Base-by-base conservation (phyloP, 129 eudicot species). In the Escallonia rubra region DNA sequence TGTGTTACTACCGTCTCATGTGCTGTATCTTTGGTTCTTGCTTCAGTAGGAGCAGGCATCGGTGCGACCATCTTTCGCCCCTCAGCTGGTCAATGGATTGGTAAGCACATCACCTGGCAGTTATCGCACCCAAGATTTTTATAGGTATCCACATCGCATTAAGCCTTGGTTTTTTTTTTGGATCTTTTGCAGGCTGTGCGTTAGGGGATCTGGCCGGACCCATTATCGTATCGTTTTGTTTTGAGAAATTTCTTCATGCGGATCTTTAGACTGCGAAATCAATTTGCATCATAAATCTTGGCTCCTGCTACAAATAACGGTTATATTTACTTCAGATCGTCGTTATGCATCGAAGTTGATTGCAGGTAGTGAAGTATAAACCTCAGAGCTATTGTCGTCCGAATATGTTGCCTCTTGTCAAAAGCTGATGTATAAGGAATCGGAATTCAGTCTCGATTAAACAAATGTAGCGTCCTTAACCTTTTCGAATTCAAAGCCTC, bases 11-110 rank as follows among this genome's bases (percentile, higher is more conserved):
- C 86, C 8, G 6, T 82, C 68, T 76, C 83, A 65, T 84, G 96
- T 73, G 78, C 83, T 58, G 74, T 92, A n/a, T 82, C 96, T 7
- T 80, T 89, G 10, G 61, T 84, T 63, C 86, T 87, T 63, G 99
- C 96, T n/a, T 87, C 99, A 59, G 74, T 93, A 38, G 99, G 99
- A 70, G 99, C 99, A 12, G 99, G 96, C 16, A 53, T 93, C 3
- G 96, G 99, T 34, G 92, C 96, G 41, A 63, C 81, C 0, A 55
- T 86, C 4, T 45, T 89, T 55, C 95, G 88, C 65, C 96, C 99
- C 56, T 72, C 88, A 15, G 47, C 75, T 52, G 99, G 99, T 41
- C 99, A 93, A 74, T 79, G 90, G 76, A 56, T 89, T 44, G 96
- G 98, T 92, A 89, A 69, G 79, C 45, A 44, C 45, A 65, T 34